Evolutionary conservation across 768 basidiomycete genomes (phyloP), one percentile per base, ranked within the genome.

Genomic region (Mycena vitilis): DNA sequence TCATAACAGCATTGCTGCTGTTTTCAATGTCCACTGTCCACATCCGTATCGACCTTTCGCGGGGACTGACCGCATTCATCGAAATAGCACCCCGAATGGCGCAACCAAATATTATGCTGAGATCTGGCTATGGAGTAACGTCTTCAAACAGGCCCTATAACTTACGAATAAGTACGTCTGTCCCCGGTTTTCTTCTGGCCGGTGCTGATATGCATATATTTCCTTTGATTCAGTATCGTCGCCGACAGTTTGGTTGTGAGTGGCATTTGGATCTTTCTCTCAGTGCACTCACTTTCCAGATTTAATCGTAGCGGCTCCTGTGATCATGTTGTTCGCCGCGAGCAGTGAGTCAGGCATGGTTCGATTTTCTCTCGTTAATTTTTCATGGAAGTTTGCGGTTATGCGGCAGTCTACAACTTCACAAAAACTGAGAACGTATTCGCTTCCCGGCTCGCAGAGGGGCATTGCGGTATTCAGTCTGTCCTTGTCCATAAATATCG

Each of bases 81-180:
- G 57, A 30, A 53, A 60, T 10, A 42, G 51, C 57, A n/a, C 45
- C 10, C 65, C 38, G 34, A 42, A 47, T 18, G 65, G 59, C 44
- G 65, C 65, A 18, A 2, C 61, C 25, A 23, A 22, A 9, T 67
- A 67, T 51, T 67, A 60, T 34, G 15, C 40, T 25, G 45, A 49
- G 22, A 61, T 61, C 20, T 67, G 65, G 65, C 16, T 53, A n/a
- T 59, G 56, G 34, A 45, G 60, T 38, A 61, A 37, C 59, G 61
- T 67, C 25, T 67, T 67, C 57, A 67, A 61, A 49, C 65, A 67
- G 45, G 65, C 59, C 25, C 54, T 65, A 20, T 56, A 40, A 8
- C 54, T 40, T 16, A 65, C 63, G 5, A 65, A 55, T n/a, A 65
- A 55, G 63, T 65, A 38, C 22, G 63, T 38, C 36, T 6, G 22